Percentiles rank a stretch among this genome's conserved stretches.
Evolutionary conservation across 2,329 filamentous ascomycete genomes (phyloP).

Genomic region (Neopestalotiopsis sp.): DNA sequence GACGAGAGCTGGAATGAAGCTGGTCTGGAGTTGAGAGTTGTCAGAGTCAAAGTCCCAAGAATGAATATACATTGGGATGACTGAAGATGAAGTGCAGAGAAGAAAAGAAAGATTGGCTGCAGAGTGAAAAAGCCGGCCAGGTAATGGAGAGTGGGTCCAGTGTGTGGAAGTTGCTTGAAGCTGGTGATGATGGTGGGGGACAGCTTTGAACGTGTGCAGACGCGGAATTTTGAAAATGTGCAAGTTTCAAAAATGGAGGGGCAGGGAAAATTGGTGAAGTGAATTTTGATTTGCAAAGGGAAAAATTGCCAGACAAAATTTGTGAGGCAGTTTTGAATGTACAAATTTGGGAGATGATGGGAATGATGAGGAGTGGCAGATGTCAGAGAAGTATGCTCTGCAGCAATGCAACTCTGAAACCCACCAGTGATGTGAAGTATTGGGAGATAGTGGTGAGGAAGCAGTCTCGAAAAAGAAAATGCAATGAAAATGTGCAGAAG

Average conservation of each 20-base stretch:
- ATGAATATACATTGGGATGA: background rate
- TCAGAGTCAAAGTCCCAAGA: background rate
- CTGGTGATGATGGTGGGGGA: background rate
- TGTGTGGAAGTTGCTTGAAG: background rate
- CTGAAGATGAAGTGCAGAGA: background rate
- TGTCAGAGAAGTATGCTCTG: background rate
- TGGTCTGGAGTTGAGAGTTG: background rate
- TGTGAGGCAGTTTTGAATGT: background rate
- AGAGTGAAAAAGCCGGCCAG: background rate
- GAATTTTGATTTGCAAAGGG: background rate
- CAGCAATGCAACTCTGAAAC: background rate
- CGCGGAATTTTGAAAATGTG: too few relatives aligned
- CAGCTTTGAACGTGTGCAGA: background rate
- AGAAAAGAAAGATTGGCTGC: background rate
- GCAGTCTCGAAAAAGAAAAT: background rate
- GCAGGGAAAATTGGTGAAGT: background rate
- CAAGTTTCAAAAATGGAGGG: background rate
- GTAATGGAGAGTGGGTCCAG: background rate
- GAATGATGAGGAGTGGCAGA: background rate
- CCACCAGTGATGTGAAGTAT: background rate
- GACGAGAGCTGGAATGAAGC: background rate
- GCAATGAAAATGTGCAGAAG: background rate
- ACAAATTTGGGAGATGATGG: background rate
- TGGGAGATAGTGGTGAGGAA: background rate
- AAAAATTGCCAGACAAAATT: background rate